A percentile compares a stretch with the other conserved stretches of the same genome.
phyloP scores from a whole-genome alignment of 345 rosid species.

The Gossypium bickii region DNA sequence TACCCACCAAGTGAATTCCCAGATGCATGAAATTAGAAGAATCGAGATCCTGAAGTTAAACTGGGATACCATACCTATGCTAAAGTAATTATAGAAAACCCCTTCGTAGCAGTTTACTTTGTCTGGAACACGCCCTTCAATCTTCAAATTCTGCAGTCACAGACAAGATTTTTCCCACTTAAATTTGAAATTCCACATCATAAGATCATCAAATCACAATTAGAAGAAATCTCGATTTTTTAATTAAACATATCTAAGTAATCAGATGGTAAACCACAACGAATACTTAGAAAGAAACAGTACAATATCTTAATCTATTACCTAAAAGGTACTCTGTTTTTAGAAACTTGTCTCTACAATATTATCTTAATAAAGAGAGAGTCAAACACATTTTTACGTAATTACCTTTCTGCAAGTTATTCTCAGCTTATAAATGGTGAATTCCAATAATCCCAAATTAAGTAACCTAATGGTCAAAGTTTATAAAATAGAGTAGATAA shows the following conservation, averaged over 20 bases:
- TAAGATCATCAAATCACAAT: not conserved
- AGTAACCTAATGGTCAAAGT: not conserved
- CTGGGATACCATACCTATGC: slow-evolving; percentile 69
- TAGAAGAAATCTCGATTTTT: not conserved
- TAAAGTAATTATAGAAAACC: slow-evolving; percentile 90
- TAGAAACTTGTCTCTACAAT: not conserved
- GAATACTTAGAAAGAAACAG: not conserved
- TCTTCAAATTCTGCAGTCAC: slow-evolving; percentile 50
- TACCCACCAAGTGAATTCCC: not conserved
- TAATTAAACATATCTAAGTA: not conserved
- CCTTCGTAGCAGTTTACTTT: slow-evolving; percentile 59
- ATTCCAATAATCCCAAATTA: not conserved
- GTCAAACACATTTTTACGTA: not conserved
- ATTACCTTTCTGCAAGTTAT: not conserved
- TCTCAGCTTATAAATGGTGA: not conserved
- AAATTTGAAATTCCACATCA: slow-evolving; percentile 15
- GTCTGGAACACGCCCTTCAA: slow-evolving; percentile 62
- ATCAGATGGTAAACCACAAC: not conserved
- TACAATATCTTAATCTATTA: not conserved
- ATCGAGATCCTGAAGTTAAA: slow-evolving; percentile 3
- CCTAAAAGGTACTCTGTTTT: not conserved
- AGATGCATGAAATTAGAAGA: not conserved
- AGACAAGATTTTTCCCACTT: slow-evolving; percentile 13
- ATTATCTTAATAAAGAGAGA: not conserved
- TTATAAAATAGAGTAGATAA: not conserved